Percentiles rank a stretch among this genome's conserved stretches.
These are phyloP conservation scores for Teunomyces cretensis DNA, from an alignment of 805 yeast species.

Conservation along the genomic window DNA sequence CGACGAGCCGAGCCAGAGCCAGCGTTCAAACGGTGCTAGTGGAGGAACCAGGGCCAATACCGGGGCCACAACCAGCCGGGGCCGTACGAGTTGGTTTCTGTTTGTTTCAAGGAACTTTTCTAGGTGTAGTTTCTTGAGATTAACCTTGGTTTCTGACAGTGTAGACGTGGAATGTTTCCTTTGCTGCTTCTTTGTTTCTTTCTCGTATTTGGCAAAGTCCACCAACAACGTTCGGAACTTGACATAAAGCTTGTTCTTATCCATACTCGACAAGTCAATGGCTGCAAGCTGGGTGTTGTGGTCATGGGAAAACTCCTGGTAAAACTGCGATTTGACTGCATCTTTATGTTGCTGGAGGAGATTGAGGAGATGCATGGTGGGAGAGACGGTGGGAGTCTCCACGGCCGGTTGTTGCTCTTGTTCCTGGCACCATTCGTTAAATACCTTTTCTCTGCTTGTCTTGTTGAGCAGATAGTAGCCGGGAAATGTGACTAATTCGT, in stretches of 20 bases:
- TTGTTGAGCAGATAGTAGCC: slow-evolving; percentile 26
- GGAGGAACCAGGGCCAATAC: not conserved
- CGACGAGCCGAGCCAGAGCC: slow-evolving; percentile 29
- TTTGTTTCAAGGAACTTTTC: not conserved
- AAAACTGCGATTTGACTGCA: slow-evolving; percentile 26
- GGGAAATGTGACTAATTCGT: slow-evolving; percentile 26
- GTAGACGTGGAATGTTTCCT: too few relatives aligned
- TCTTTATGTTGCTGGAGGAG: slow-evolving; percentile 30
- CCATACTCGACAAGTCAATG: slow-evolving; percentile 13
- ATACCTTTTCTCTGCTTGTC: slow-evolving; percentile 20
- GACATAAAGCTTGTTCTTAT: slow-evolving; percentile 24
- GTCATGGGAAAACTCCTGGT: slow-evolving; percentile 23
- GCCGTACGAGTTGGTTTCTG: not conserved
- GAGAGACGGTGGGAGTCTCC: slow-evolving; percentile 6
- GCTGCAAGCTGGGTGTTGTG: slow-evolving; percentile 14
- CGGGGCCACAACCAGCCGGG: not conserved
- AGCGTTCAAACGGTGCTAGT: slow-evolving; percentile 19
- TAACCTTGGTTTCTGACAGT: slow-evolving; percentile 15
- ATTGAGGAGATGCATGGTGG: slow-evolving; percentile 19
- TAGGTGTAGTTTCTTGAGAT: slow-evolving; percentile 14
- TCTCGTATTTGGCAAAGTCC: slow-evolving; percentile 31
- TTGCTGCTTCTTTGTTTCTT: slow-evolving; percentile 15
- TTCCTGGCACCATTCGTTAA: slow-evolving; percentile 23
- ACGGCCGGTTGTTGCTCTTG: not conserved
- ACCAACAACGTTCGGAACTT: slow-evolving; percentile 25